Evolutionary conservation across 2,329 filamentous ascomycete genomes (phyloP), one percentile per base, ranked within the genome.

Genomic region (Cladosporium sp.): DNA sequence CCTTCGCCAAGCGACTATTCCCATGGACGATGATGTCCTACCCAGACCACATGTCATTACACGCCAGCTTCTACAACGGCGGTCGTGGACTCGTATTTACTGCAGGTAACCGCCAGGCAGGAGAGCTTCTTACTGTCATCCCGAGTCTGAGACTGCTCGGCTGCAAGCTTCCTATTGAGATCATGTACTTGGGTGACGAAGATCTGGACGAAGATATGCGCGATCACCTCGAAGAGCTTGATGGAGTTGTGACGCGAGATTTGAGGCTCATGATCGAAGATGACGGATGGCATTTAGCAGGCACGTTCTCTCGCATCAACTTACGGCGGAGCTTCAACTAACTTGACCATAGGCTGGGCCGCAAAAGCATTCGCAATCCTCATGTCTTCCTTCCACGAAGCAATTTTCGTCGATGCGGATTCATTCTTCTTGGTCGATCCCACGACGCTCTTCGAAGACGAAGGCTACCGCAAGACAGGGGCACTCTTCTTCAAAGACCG

Each of bases 401-500:
- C 77, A 62, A 79, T 82, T 48, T 80, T 83, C 67, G 80, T 83
- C 66, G 80, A 82, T 65, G 80, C 80, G 0, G 81, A 82, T 65
- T 71, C 72, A 2, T 66, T 80, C 21, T 82, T 82, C 70, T 77
- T 83, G 67, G 72, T 75, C 18, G 77, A 81, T 64, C 81, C 80
- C 0, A 77, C 75, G 59, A 65, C 72, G 4, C 68, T 82, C n/a
- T 82, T 82, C 68, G 76, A 78, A 0, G 78, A 82, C 57, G 74
- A 75, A n/a, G 75, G 73, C 2, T 82, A 82, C 63, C 68, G 72
- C 23, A 72, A 75, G 53, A 80, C 78, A 0, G 81, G 81, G 4
- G 79, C 80, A 5, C 69, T 83, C 8, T 82, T 82, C 73, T 82
- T 83, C 76, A 76, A 77, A 64, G 81, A 83, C 67, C 75, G 81